A percentile compares a stretch with the other conserved stretches of the same genome.
phyloP scores from a whole-genome alignment of 2,329 filamentous ascomycete species.

The Penicillium sp. region DNA sequence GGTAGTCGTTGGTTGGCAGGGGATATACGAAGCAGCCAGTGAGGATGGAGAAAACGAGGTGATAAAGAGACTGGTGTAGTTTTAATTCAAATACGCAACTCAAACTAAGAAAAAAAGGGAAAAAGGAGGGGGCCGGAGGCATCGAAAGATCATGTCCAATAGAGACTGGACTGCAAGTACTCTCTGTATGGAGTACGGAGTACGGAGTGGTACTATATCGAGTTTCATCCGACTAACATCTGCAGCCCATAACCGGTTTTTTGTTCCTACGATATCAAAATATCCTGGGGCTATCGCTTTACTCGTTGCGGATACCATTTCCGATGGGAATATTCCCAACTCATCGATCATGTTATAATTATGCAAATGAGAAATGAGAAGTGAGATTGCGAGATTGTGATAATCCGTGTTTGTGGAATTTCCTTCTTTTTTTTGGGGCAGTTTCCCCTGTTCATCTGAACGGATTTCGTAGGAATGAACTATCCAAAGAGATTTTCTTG shows the following conservation, averaged over 20 bases:
- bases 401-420: no score
- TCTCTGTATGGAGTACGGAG: no score
- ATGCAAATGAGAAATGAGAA: no score
- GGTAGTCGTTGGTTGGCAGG: no score
- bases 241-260: constrained; percentile 8
- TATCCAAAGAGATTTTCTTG: no score
- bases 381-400: neutral
- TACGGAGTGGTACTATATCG: neutral
- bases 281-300: no score
- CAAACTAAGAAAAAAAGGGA: neutral
- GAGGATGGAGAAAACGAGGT: neutral
- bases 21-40: neutral
- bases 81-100: neutral
- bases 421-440: no score
- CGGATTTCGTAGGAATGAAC: no score
- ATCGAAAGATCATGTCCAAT: neutral
- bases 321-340: neutral
- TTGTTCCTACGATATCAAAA: no score
- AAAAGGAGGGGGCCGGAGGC: neutral
- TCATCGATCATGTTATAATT: neutral
- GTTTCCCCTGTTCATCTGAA: no score
- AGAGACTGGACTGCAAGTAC: neutral
- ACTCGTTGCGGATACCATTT: neutral
- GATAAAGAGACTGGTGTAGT: neutral
- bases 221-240: neutral